Evolutionary conservation across 2,329 filamentous ascomycete species (phyloP).

Genomic region (Huntiella savannae): DNA sequence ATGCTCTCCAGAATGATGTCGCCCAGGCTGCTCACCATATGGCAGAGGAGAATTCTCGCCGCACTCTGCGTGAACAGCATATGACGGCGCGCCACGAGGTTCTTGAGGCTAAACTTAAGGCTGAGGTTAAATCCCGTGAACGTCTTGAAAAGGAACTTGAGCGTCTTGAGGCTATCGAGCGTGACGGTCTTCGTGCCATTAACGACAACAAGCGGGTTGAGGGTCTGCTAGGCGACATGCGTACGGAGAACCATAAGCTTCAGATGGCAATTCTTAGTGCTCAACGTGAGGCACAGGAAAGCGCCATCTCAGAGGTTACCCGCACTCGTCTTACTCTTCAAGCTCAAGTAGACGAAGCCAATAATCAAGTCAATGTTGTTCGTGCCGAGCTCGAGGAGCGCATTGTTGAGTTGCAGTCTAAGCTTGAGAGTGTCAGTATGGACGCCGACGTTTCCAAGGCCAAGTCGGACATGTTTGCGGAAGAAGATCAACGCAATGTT

Average conservation of each 20-base stretch:
- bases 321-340: slow-evolving; percentile 63
- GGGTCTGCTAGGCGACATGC: slow-evolving; percentile 32
- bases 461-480: slow-evolving; percentile 64
- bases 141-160: slow-evolving; percentile 48
- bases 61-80: slow-evolving; percentile 61
- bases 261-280: slow-evolving; percentile 39
- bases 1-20: slow-evolving; percentile 77
- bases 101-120: slow-evolving; percentile 56
- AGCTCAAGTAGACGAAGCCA: slow-evolving; percentile 63
- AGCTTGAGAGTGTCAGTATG: slow-evolving; percentile 59
- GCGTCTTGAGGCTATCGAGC: slow-evolving; percentile 43
- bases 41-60: slow-evolving; percentile 61
- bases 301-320: slow-evolving; percentile 60
- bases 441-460: slow-evolving; percentile 67
- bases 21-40: slow-evolving; percentile 58
- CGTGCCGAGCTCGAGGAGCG: slow-evolving; percentile 69
- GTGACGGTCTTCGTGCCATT: slow-evolving; percentile 44
- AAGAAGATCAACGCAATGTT: slow-evolving; percentile 41
- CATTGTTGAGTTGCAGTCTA: slow-evolving; percentile 48
- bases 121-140: slow-evolving; percentile 51
- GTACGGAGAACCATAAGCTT: slow-evolving; percentile 51
- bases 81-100: slow-evolving; percentile 63
- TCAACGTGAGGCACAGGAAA: slow-evolving; percentile 54
- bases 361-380: slow-evolving; percentile 67
- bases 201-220: slow-evolving; percentile 44